Evolutionary conservation across 192 early-diverging fungal species (phyloP), one percentile per base, ranked within the genome.

Genomic region (Polychytrium aggregatum): DNA sequence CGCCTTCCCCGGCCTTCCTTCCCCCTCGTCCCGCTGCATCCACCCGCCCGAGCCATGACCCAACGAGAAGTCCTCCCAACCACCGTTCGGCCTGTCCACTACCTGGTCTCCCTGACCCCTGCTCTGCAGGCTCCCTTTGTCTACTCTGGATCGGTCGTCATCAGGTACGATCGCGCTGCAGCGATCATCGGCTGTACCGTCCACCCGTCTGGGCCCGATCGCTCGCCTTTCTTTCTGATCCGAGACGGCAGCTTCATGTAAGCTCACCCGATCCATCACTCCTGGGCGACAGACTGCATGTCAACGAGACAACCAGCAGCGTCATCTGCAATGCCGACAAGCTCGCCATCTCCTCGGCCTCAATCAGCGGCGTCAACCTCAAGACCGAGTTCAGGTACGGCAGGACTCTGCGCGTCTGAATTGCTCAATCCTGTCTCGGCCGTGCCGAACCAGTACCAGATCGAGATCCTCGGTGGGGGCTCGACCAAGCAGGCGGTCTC

Each of bases 11-110:
- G n/a, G n/a, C n/a, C n/a, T n/a, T n/a, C n/a, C n/a, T n/a, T n/a
- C n/a, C n/a, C n/a, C n/a, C n/a, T n/a, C n/a, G n/a, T n/a, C n/a
- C n/a, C n/a, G n/a, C n/a, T n/a, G n/a, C n/a, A n/a, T n/a, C n/a
- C n/a, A n/a, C n/a, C n/a, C n/a, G n/a, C n/a, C n/a, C n/a, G n/a
- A n/a, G n/a, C n/a, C n/a, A n/a, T n/a, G n/a, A n/a, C n/a, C n/a
- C n/a, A n/a, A n/a, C 55, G 68, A 37, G 81, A 90, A 56, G 76
- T 92, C 39, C 78, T 95, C 29, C 92, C 92, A 34, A 83, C 80
- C 45, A 88, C 76, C 52, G 85, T 91, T 43, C 78, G 69, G 40
- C 92, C 92, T 6, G 58, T 70, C 35, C 85, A 92, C 63, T 95
- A 95, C 70, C 72, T 74, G 53, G 68, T 95, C 33, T 65, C 71